phyloP scores from a whole-genome alignment of 345 rosid species.

The Triadica sebifera region DNA sequence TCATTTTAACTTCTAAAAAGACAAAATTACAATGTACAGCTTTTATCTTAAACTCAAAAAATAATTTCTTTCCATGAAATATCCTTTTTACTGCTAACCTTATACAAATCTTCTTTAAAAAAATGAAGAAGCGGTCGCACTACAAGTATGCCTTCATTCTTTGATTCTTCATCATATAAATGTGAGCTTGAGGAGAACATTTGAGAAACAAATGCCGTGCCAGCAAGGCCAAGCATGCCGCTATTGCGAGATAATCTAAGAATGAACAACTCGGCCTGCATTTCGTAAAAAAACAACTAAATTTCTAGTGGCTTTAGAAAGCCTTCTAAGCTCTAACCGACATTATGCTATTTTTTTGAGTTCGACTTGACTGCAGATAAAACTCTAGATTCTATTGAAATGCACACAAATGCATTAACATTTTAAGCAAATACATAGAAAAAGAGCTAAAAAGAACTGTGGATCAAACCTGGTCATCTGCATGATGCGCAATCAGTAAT shows the following conservation, averaged over 20 bases:
- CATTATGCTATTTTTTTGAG: not conserved
- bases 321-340: conserved; percentile 6
- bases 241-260: conserved; percentile 87
- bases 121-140: conserved; percentile 78
- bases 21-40: not conserved
- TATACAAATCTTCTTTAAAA: conserved; percentile 77
- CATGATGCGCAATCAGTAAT: conserved; percentile 88
- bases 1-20: conserved; percentile 1
- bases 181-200: conserved; percentile 41
- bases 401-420: not conserved
- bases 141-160: conserved; percentile 51
- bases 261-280: conserved; percentile 89
- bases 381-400: not conserved
- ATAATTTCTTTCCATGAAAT: not conserved
- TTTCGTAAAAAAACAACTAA: conserved; percentile 24
- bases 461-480: conserved; percentile 78
- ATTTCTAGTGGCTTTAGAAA: not conserved
- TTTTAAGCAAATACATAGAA: not conserved
- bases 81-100: conserved; percentile 39
- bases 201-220: conserved; percentile 77
- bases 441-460: not conserved
- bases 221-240: conserved; percentile 95
- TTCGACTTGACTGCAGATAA: not conserved
- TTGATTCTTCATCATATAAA: conserved; percentile 31
- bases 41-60: not conserved